Percentiles rank a stretch among this genome's conserved stretches.
phyloP scores from a whole-genome alignment of 768 basidiomycete species.

The Rubroboletus pulcherrimus region DNA sequence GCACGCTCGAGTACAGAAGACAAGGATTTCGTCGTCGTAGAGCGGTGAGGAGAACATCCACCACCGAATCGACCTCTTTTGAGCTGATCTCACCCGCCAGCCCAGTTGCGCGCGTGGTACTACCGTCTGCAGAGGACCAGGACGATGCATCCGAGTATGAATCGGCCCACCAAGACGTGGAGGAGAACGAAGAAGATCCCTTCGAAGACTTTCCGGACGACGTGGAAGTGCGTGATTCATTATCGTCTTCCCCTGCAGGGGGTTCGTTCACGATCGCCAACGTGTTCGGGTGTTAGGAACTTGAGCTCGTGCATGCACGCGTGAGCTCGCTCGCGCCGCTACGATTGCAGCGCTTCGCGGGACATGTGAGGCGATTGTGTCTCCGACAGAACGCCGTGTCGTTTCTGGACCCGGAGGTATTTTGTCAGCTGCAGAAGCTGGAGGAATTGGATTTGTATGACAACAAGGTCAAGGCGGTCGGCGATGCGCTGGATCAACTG shows the following conservation, averaged over 20 bases:
- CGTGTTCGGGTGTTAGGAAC: conserved; percentile 49
- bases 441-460: conserved; percentile 96
- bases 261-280: background rate
- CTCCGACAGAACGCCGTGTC: conserved; percentile 84
- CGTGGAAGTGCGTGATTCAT: conserved; percentile 56
- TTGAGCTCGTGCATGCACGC: conserved; percentile 80
- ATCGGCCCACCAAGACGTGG: conserved; percentile 38
- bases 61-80: background rate
- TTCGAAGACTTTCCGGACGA: conserved; percentile 80
- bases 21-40: conserved; percentile 21
- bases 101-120: conserved; percentile 43
- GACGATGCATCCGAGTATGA: conserved; percentile 36
- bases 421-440: conserved; percentile 59
- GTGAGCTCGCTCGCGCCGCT: conserved; percentile 65
- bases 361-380: conserved; percentile 67
- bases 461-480: conserved; percentile 81
- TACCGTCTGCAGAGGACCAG: conserved; percentile 35
- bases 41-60: conserved; percentile 17
- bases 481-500: conserved; percentile 58
- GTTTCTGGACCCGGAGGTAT: conserved; percentile 66
- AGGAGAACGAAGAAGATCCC: conserved; percentile 59
- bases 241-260: background rate
- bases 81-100: conserved; percentile 15
- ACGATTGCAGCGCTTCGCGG: conserved; percentile 70
- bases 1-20: conserved; percentile 14